phyloP scores from a whole-genome alignment of 805 yeast genomes.

The Nakazawaea ishiwadae region DNA sequence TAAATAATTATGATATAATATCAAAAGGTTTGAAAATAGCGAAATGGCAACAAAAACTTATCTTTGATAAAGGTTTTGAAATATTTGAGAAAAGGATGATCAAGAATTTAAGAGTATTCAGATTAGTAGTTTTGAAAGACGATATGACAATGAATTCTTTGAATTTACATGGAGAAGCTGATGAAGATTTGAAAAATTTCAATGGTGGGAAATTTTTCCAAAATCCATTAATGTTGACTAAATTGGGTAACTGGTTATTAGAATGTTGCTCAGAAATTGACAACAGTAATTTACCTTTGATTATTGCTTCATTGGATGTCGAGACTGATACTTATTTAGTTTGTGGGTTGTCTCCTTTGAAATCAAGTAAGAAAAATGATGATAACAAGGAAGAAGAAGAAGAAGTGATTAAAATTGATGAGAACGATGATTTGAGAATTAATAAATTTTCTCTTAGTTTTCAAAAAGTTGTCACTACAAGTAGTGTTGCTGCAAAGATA shows the following conservation, averaged over 20 bases:
- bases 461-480: slow-evolving; percentile 76
- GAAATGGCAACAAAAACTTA: slow-evolving; percentile 73
- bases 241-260: slow-evolving; percentile 86
- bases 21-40: slow-evolving; percentile 77
- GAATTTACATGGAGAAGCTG: slow-evolving; percentile 8
- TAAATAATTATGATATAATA: slow-evolving; percentile 46
- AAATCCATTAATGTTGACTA: slow-evolving; percentile 80
- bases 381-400: slow-evolving; percentile 21
- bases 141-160: slow-evolving; percentile 28
- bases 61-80: slow-evolving; percentile 87
- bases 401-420: slow-evolving; percentile 17
- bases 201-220: slow-evolving; percentile 57
- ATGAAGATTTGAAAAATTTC: slow-evolving; percentile 12
- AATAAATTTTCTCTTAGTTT: slow-evolving; percentile 90
- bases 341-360: slow-evolving; percentile 84
- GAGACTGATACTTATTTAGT: slow-evolving; percentile 76
- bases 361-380: slow-evolving; percentile 41
- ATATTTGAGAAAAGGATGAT: slow-evolving; percentile 77
- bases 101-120: slow-evolving; percentile 72
- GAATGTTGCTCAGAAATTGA: slow-evolving; percentile 86
- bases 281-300: slow-evolving; percentile 66
- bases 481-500: slow-evolving; percentile 85
- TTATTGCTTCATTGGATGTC: slow-evolving; percentile 77
- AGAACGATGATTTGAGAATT: slow-evolving; percentile 39
- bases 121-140: slow-evolving; percentile 85